Base-by-base conservation (phyloP, 176 grass and related monocot species). In the Secale cereale region DNA sequence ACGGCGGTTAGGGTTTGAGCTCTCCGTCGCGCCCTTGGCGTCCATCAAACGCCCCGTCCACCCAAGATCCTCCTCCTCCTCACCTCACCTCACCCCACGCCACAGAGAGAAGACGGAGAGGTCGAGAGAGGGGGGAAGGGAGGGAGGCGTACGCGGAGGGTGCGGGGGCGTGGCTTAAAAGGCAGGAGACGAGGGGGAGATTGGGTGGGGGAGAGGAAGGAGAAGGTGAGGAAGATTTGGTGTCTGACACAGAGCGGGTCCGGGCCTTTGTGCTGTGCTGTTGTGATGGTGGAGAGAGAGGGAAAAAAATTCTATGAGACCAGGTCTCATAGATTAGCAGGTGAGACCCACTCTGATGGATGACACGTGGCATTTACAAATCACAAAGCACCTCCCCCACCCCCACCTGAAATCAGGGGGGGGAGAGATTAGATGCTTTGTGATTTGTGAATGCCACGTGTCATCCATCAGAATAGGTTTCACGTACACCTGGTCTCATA, bases 1-100 rank as follows among this genome's bases (percentile, higher is more conserved):
- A 52, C 37, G 41, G 12, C 25, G 54, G 81, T 87, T 92, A 94
- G 92, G 90, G 92, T 83, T 91, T 87, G 78, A 85, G 90, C 82
- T 91, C 72, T 64, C 8, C 66, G 32, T 46, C 7, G 78, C 79
- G 19, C 50, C 84, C 69, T 81, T 90, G 8, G 31, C 20, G 83
- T 87, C 84, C 89, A 92, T 97, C 76, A 88, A 85, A 86, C 79
- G 50, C 1, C 59, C 1, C 62, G 14, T 15, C 4, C 25, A 19
- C 14, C 13, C 7, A 54, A 54, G 1, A 19, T 63, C 25, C 25
- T 6, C 25, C n/a, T n/a, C n/a, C n/a, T 15, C 25, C 60, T 15
- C n/a, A 8, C 33, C 67, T 16, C 62, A 10, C 30, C 16, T 6
- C 11, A 7, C 26, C 79, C 10, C 22, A 27, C 59, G 28, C 4